These are phyloP conservation scores for Monosporascus sp. DNA, from an alignment of 2,329 filamentous ascomycete species.

Conservation along the genomic window DNA sequence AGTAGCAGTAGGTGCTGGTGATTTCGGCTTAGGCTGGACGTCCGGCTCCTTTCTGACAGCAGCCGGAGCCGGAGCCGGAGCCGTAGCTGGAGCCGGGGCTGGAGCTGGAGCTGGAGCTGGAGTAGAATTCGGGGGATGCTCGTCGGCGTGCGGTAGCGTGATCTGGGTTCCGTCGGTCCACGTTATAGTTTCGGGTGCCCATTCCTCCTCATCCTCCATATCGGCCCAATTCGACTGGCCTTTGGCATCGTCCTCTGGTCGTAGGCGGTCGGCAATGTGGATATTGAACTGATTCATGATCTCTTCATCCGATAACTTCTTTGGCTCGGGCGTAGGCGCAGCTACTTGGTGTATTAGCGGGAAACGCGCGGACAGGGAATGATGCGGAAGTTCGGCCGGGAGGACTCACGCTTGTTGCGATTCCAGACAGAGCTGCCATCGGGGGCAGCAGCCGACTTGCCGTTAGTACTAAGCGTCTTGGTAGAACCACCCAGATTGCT, in stretches of 20 bases:
- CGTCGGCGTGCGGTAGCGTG: constrained; percentile 61
- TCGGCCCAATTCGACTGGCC: constrained; percentile 85
- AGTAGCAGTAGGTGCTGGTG: constrained; percentile 33
- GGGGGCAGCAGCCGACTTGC: constrained; percentile 56
- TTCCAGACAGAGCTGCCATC: constrained; percentile 80
- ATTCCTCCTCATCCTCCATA: constrained; percentile 84
- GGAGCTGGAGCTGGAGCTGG: constrained; percentile 23
- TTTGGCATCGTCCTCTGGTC: constrained; percentile 68
- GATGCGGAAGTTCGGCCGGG: constrained; percentile 9
- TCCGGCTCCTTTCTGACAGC: constrained; percentile 33
- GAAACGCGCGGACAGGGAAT: neutral
- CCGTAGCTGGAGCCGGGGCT: constrained; percentile 21
- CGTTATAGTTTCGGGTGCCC: constrained; percentile 78
- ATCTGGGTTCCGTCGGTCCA: constrained; percentile 88
- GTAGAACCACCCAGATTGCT: constrained; percentile 52
- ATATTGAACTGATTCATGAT: constrained; percentile 80
- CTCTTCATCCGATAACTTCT: constrained; percentile 83
- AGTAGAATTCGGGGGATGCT: constrained; percentile 30
- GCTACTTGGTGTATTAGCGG: constrained; percentile 37
- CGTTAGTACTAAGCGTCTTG: constrained; percentile 45
- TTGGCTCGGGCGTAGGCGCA: constrained; percentile 63
- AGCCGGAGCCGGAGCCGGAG: constrained; percentile 19
- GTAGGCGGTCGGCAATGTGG: constrained; percentile 74
- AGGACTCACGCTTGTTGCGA: constrained; percentile 70
- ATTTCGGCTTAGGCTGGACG: constrained; percentile 37